Conservation (phyloP, 176 grass and related monocot genomes). For the Olyra latifolia region DNA sequence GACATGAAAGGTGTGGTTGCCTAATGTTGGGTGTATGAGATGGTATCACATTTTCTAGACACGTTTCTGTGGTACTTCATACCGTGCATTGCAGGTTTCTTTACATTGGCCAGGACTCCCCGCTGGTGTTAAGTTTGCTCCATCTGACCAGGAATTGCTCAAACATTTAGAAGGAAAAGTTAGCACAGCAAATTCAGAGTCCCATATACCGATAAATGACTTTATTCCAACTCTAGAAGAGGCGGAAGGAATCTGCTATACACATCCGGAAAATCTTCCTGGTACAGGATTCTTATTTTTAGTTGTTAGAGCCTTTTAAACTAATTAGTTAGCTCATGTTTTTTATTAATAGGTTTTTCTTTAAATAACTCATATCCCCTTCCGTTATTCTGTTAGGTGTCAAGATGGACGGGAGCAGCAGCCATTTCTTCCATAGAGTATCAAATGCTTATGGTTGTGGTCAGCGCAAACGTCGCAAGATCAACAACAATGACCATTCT, state of each 20-base stretch:
- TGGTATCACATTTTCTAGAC: not conserved
- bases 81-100: slow-evolving; percentile 50
- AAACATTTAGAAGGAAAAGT: slow-evolving; percentile 68
- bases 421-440: slow-evolving; percentile 78
- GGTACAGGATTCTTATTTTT: slow-evolving; percentile 45
- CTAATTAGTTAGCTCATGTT: not conserved
- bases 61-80: not conserved
- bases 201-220: slow-evolving; percentile 51
- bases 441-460: slow-evolving; percentile 70
- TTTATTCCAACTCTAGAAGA: slow-evolving; percentile 73
- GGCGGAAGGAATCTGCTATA: slow-evolving; percentile 76
- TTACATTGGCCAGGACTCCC: slow-evolving; percentile 62
- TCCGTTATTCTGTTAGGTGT: slow-evolving; percentile 41
- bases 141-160: slow-evolving; percentile 62
- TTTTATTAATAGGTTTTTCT: not conserved
- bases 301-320: not conserved
- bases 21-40: not conserved
- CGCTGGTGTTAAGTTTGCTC: slow-evolving; percentile 78
- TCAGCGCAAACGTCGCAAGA: slow-evolving; percentile 63
- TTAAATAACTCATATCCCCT: not conserved
- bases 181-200: slow-evolving; percentile 22
- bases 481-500: not conserved
- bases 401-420: slow-evolving; percentile 64
- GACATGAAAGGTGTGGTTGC: not conserved
- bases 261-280: slow-evolving; percentile 87